Evolutionary conservation across 208 protist species (phyloP), one percentile per base, ranked within the genome.

Genomic region (Wallacemonas sp.): DNA sequence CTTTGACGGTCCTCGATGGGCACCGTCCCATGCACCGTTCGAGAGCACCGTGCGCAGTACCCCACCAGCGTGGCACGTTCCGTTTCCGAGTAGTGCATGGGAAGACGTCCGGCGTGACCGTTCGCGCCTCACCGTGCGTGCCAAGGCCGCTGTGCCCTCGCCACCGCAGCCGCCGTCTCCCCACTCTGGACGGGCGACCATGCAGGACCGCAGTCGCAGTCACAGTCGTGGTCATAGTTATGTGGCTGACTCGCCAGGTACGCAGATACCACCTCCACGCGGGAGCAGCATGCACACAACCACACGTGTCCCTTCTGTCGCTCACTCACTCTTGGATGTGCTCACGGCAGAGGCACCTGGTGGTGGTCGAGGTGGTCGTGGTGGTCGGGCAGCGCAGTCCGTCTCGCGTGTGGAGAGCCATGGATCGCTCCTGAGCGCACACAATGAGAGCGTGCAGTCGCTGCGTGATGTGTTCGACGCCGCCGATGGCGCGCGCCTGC

Each of bases 401-500:
- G 36, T 7, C 36, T 16, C 36, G 7, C 0, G 14, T 41, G 36
- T 32, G 1, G 25, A 14, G n/a, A 16, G 8, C 11, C 5, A 14
- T 18, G 8, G 26, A 26, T 31, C 48, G 10, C 5, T 31, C 29
- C 20, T 32, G 25, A 55, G 14, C 10, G 5, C 20, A 7, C 4
- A 22, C 31, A 28, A 59, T 41, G 32, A 33, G 7, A 59, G 52
- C 31, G 8, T 33, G 16, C 52, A 59, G 32, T 59, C 52, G 32
- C 52, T 59, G 10, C 52, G 52, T 7, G 52, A 59, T 42, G 52
- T 59, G 7, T 25, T 59, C n/a, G 52, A 42, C 5, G 52, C 52
- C 0, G 31, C n/a, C 20, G 11, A 25, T 18, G 0, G 1, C 22
- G 14, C 36, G 14, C 36, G 14, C 48, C 16, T 12, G 4, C n/a